A percentile compares a stretch with the other conserved stretches of the same genome.
Evolutionary conservation across 2,329 filamentous ascomycete genomes (phyloP).

Genomic region (Pseudocercospora fuligena): DNA sequence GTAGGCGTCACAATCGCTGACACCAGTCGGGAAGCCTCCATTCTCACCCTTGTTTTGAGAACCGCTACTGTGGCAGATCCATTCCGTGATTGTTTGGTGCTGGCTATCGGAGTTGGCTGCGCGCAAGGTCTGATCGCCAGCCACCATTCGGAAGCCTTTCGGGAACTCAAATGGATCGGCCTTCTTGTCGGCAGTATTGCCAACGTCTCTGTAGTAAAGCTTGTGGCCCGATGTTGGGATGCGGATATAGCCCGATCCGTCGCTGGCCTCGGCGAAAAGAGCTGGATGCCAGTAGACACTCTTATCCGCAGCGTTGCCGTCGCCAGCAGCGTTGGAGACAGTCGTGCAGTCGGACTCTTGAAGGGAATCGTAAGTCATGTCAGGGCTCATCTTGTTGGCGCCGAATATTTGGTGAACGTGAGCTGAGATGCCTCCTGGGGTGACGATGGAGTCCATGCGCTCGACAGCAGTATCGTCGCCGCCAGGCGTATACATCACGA

Average conservation of each 20-base stretch:
- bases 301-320: conserved; percentile 61
- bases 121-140: conserved; percentile 64
- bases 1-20: conserved; percentile 65
- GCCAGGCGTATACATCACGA: conserved; percentile 36
- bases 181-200: conserved; percentile 57
- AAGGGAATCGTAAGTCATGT: conserved; percentile 65
- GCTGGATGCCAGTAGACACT: conserved; percentile 79
- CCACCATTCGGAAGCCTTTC: conserved; percentile 71
- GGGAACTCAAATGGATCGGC: conserved; percentile 74
- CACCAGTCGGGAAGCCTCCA: conserved; percentile 66
- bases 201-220: conserved; percentile 68
- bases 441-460: conserved; percentile 70
- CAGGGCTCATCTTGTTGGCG: conserved; percentile 67
- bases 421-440: conserved; percentile 60
- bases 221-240: conserved; percentile 69
- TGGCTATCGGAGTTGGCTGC: conserved; percentile 60
- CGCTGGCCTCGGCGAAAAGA: conserved; percentile 69
- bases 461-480: conserved; percentile 52
- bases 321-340: conserved; percentile 32
- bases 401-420: conserved; percentile 76
- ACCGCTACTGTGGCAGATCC: conserved; percentile 58
- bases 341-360: conserved; percentile 59
- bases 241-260: conserved; percentile 63
- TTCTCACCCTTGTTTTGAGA: conserved; percentile 49
- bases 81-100: conserved; percentile 48